Evolutionary conservation across 306 rosid species (phyloP).

Genomic region (Trifolium fragiferum): DNA sequence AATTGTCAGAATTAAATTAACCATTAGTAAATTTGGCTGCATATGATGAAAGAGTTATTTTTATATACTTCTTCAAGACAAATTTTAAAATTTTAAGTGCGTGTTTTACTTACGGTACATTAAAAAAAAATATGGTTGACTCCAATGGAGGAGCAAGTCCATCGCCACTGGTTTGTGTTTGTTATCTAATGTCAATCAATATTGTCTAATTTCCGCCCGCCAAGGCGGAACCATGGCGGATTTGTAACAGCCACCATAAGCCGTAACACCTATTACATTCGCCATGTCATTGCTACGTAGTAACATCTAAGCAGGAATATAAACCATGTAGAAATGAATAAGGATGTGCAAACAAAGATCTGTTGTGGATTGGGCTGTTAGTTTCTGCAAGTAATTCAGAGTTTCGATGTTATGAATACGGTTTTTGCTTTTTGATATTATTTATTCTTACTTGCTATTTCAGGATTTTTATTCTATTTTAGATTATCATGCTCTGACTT

Average conservation of each 20-base stretch:
- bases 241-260: not conserved
- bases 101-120: conserved; percentile 1
- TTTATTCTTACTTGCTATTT: not conserved
- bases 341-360: conserved; percentile 10
- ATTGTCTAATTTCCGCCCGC: not conserved
- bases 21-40: conserved; percentile 25
- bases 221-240: not conserved
- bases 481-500: conserved; percentile 2
- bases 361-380: not conserved
- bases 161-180: conserved; percentile 16
- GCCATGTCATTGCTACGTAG: not conserved
- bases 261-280: not conserved
- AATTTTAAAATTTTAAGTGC: not conserved
- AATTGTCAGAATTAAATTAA: conserved; percentile 37
- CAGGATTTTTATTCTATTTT: conserved; percentile 2
- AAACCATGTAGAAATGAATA: conserved; percentile 24
- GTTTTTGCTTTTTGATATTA: not conserved
- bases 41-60: conserved; percentile 7
- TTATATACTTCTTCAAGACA: not conserved
- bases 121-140: conserved; percentile 28
- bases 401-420: not conserved
- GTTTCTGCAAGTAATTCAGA: not conserved
- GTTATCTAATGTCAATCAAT: not conserved
- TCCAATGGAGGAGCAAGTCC: not conserved
- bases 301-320: conserved; percentile 1